A percentile compares a stretch with the other conserved stretches of the same genome.
These are phyloP conservation scores for Aspergillus indologenus DNA, from an alignment of 495 filamentous ascomycete genomes.

Conservation along the genomic window DNA sequence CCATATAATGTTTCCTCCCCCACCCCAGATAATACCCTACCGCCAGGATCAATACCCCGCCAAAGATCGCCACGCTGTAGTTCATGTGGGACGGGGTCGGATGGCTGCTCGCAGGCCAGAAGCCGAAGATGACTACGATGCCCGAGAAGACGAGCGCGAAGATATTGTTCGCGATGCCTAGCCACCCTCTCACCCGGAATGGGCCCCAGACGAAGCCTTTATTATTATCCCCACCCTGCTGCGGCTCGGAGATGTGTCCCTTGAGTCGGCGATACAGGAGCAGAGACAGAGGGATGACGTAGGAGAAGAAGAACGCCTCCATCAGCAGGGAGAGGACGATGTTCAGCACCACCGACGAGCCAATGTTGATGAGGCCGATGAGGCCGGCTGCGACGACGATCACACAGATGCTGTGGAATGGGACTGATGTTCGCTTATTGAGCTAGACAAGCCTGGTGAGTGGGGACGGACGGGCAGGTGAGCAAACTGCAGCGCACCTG, in stretches of 20 bases:
- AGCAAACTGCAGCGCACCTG: neutral
- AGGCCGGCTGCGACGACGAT: neutral
- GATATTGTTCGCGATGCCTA: neutral
- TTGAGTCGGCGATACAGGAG: neutral
- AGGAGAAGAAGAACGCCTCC: neutral
- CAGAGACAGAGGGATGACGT: neutral
- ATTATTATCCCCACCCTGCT: neutral
- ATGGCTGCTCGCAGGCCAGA: neutral
- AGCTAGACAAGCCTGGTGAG: neutral
- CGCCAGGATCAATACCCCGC: neutral
- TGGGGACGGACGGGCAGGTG: neutral
- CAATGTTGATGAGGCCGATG: slow-evolving; percentile 1
- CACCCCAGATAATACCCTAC: slow-evolving; percentile 3
- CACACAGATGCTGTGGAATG: neutral
- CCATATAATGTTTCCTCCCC: neutral
- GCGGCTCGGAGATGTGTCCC: neutral
- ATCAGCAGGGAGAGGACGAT: neutral
- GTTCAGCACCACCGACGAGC: neutral
- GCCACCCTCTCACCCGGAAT: neutral
- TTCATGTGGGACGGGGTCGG: neutral
- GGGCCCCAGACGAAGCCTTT: neutral
- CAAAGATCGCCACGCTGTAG: neutral
- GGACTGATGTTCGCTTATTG: neutral
- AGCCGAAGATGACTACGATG: neutral
- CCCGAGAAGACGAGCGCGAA: neutral